phyloP scores from a whole-genome alignment of 2,329 filamentous ascomycete species.

The Fusarium subglutinans region DNA sequence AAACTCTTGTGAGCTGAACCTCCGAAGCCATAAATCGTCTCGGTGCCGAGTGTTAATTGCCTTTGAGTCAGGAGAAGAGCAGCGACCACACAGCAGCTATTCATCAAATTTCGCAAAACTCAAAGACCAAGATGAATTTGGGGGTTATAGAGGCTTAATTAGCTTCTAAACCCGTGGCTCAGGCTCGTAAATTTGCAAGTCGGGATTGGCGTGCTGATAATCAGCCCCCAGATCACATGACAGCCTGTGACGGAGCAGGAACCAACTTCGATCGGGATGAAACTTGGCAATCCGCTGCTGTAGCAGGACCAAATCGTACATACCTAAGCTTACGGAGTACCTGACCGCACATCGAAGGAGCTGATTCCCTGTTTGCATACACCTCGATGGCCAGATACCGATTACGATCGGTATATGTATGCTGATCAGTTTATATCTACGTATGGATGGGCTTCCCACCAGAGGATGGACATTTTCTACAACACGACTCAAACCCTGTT shows the following conservation, averaged over 20 bases:
- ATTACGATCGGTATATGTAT: neutral
- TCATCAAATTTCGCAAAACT: neutral
- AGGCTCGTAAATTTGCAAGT: neutral
- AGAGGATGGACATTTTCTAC: neutral
- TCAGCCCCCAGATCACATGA: neutral
- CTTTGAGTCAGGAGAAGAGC: constrained; percentile 22
- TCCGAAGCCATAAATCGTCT: constrained; percentile 21
- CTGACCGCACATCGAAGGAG: neutral
- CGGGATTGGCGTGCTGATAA: neutral
- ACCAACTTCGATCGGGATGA: constrained; percentile 12
- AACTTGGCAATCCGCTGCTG: constrained; percentile 16
- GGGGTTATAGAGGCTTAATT: neutral
- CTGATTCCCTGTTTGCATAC: neutral
- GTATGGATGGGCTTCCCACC: neutral
- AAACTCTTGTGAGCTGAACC: constrained; percentile 19
- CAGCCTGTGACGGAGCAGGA: neutral
- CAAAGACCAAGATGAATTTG: neutral
- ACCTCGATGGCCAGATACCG: neutral
- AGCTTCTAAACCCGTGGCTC: neutral
- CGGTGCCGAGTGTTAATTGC: constrained; percentile 9
- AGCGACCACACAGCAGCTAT: neutral
- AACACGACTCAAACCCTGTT: neutral
- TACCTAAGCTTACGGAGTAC: neutral
- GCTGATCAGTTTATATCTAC: constrained; percentile 6
- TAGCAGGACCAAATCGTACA: neutral